phyloP scores from a whole-genome alignment of 139 green algal species.

The Zygnema cylindricum region DNA sequence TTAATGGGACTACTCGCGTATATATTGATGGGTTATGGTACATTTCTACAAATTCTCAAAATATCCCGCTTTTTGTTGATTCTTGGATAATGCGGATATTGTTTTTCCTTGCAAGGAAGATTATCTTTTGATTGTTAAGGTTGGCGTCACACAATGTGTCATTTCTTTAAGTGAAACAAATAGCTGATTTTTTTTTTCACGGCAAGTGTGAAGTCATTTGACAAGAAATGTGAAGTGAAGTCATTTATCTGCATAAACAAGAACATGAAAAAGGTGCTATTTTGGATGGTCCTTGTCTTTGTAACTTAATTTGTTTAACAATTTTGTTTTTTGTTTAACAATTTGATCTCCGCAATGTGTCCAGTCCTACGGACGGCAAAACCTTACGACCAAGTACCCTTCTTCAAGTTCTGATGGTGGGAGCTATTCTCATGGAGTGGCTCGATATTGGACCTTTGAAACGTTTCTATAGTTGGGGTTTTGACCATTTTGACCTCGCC shows the following conservation, averaged over 20 bases:
- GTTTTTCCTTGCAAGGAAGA: background rate
- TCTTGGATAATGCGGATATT: background rate
- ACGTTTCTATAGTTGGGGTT: slow-evolving; percentile 45
- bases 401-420: slow-evolving; percentile 48
- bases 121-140: no score
- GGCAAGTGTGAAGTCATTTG: no score
- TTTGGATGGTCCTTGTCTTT: no score
- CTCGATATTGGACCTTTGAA: slow-evolving; percentile 43
- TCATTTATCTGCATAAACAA: no score
- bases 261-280: no score
- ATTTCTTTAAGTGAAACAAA: no score
- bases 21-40: slow-evolving; percentile 54
- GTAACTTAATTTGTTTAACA: no score
- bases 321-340: no score
- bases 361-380: slow-evolving; percentile 5
- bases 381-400: slow-evolving; percentile 21
- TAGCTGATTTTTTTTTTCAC: no score
- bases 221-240: no score
- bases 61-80: background rate
- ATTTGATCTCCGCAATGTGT: background rate
- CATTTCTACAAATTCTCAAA: background rate
- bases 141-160: no score
- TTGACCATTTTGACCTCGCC: slow-evolving; percentile 41
- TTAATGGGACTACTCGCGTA: slow-evolving; percentile 60
- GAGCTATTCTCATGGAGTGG: slow-evolving; percentile 32